These are phyloP conservation scores for Fusarium cyanostomum DNA, from an alignment of 2,329 filamentous ascomycete species.

Conservation along the genomic window DNA sequence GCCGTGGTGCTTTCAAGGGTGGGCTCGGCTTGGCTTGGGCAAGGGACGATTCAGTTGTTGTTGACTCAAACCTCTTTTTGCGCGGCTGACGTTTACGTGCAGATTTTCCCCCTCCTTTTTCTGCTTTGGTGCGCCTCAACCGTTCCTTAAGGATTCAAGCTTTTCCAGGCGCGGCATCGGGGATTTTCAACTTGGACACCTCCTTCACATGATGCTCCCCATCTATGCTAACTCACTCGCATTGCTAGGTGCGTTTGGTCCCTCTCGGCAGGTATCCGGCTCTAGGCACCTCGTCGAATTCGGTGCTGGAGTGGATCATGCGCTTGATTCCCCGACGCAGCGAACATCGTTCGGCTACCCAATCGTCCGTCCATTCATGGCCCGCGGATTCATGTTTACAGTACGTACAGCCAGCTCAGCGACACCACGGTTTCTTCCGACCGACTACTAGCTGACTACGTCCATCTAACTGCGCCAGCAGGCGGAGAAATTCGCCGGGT, in stretches of 20 bases:
- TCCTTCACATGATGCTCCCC: neutral
- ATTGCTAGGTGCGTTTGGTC: neutral
- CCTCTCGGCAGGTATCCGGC: constrained; percentile 6
- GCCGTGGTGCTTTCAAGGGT: constrained; percentile 3
- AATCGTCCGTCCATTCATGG: constrained; percentile 4
- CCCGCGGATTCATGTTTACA: constrained; percentile 16
- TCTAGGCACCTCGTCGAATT: constrained; percentile 16
- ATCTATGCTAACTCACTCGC: neutral
- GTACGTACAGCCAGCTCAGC: constrained; percentile 1
- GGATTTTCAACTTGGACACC: neutral
- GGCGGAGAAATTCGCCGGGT: constrained; percentile 20
- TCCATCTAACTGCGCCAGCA: neutral
- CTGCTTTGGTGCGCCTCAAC: neutral
- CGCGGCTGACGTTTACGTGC: constrained; percentile 2
- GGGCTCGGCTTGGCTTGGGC: neutral
- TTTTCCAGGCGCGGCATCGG: neutral
- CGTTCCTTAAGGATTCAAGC: neutral
- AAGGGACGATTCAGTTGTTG: neutral
- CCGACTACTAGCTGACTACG: neutral
- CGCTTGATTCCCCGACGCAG: constrained; percentile 3
- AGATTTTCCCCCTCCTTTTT: neutral
- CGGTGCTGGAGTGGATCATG: constrained; percentile 10
- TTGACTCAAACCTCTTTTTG: constrained; percentile 13
- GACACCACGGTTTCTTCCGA: constrained; percentile 16
- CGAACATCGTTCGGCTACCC: constrained; percentile 21